Evolutionary conservation across 495 filamentous ascomycete genomes (phyloP).

Genomic region (Chaetomidium leptoderma): DNA sequence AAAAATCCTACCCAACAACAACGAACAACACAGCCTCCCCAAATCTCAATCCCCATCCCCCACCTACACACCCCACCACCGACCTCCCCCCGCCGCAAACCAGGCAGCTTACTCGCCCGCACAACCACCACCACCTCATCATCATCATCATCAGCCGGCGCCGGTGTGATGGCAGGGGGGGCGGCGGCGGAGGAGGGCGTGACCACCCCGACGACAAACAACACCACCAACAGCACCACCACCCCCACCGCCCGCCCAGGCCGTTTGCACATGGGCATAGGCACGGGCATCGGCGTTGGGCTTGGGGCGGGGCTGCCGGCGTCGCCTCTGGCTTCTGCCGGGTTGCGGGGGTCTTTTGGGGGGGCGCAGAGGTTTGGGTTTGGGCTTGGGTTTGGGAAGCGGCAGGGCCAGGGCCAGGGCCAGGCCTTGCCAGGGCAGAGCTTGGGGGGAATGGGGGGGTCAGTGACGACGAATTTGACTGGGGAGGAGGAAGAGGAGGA

Average conservation of each 20-base stretch:
- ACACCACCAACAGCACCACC: not conserved
- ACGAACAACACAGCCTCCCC: not conserved
- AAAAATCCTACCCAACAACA: not conserved
- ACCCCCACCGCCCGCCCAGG: not conserved
- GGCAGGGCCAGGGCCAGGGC: too few relatives aligned
- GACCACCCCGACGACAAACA: not conserved
- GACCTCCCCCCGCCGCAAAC: slow-evolving; percentile 9
- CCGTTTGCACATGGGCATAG: slow-evolving; percentile 9
- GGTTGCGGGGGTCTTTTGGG: not conserved
- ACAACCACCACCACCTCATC: not conserved
- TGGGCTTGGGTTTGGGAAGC: not conserved
- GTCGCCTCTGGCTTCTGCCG: not conserved
- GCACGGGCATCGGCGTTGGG: slow-evolving; percentile 4
- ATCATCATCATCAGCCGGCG: not conserved
- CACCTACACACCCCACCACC: slow-evolving; percentile 5
- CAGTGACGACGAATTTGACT: too few relatives aligned
- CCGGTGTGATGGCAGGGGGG: not conserved
- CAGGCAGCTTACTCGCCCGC: not conserved
- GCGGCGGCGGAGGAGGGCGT: not conserved
- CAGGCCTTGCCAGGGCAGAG: too few relatives aligned
- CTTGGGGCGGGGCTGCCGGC: slow-evolving; percentile 5
- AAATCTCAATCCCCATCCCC: slow-evolving; percentile 3
- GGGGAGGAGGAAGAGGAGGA: too few relatives aligned
- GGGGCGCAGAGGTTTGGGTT: not conserved
- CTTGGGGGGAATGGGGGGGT: too few relatives aligned